Evolutionary conservation across 768 basidiomycete species (phyloP).

Genomic region (Leccinum ochraceum): DNA sequence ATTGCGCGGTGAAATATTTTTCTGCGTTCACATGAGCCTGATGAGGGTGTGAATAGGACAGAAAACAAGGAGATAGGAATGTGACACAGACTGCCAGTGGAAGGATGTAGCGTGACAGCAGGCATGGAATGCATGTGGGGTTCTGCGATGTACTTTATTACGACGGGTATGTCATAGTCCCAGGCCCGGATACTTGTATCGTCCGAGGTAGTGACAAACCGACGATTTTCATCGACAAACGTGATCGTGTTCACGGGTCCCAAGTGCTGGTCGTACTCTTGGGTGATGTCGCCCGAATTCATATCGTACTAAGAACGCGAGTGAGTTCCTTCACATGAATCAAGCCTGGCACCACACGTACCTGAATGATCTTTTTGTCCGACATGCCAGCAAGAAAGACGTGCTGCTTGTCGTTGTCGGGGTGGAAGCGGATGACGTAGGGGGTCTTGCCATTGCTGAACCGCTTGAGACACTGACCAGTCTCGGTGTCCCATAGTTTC

Average conservation of each 20-base stretch:
- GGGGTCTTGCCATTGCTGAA: slow-evolving; percentile 99
- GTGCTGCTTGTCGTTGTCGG: slow-evolving; percentile 93
- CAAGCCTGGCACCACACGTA: slow-evolving; percentile 34
- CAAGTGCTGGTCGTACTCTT: slow-evolving; percentile 98
- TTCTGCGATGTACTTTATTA: slow-evolving; percentile 99
- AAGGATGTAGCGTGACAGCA: slow-evolving; percentile 93
- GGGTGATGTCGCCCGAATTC: slow-evolving; percentile 90
- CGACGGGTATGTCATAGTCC: slow-evolving; percentile 99
- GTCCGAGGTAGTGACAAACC: slow-evolving; percentile 97
- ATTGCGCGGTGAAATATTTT: slow-evolving; percentile 97
- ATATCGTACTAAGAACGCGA: slow-evolving; percentile 77
- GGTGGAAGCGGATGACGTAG: slow-evolving; percentile 93
- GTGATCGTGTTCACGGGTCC: slow-evolving; percentile 99
- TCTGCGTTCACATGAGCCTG: slow-evolving; percentile 50
- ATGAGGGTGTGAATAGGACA: slow-evolving; percentile 20
- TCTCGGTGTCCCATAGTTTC: slow-evolving; percentile 99
- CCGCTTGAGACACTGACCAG: slow-evolving; percentile 94
- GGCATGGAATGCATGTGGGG: slow-evolving; percentile 99
- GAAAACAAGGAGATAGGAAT: slow-evolving; percentile 9
- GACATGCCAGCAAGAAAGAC: slow-evolving; percentile 98
- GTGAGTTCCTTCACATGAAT: slow-evolving; percentile 3
- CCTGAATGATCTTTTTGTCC: slow-evolving; percentile 99
- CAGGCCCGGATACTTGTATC: slow-evolving; percentile 99
- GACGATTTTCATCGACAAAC: slow-evolving; percentile 96
- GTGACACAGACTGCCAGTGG: slow-evolving; percentile 70